A percentile compares a stretch with the other conserved stretches of the same genome.
phyloP scores from a whole-genome alignment of 306 rosid genomes.

The Herpetospermum pedunculosum region DNA sequence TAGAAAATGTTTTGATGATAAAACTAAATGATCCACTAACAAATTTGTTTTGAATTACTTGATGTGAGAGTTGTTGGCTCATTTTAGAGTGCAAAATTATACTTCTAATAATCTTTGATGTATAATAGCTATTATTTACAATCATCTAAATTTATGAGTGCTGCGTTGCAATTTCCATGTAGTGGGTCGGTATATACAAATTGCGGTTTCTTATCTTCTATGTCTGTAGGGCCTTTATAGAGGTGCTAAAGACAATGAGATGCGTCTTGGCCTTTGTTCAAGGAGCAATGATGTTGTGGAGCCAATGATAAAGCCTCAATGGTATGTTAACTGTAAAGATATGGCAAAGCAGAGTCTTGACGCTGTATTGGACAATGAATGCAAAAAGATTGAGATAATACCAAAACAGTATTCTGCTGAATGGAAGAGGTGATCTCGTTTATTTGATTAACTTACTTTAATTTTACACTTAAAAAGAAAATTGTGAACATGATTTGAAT shows the following conservation, averaged over 20 bases:
- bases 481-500: no score
- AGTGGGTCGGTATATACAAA: neutral
- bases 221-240: slow-evolving; percentile 54
- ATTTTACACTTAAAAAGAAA: neutral
- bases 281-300: slow-evolving; percentile 91
- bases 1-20: neutral
- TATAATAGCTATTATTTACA: neutral
- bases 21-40: neutral
- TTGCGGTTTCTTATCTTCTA: slow-evolving; percentile 8
- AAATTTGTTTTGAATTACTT: neutral
- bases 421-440: slow-evolving; percentile 51
- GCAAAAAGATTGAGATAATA: slow-evolving; percentile 47
- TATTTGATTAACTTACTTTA: neutral
- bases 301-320: slow-evolving; percentile 89
- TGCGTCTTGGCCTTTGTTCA: slow-evolving; percentile 90
- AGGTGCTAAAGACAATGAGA: slow-evolving; percentile 79
- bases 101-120: neutral
- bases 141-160: neutral
- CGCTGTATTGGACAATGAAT: slow-evolving; percentile 59
- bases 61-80: neutral
- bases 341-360: slow-evolving; percentile 63
- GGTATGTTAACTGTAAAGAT: slow-evolving; percentile 69
- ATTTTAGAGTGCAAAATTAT: neutral
- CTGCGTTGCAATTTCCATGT: neutral
- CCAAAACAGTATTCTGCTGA: slow-evolving; percentile 85